phyloP scores from a whole-genome alignment of 768 basidiomycete genomes.

The Psilocybe sp. region DNA sequence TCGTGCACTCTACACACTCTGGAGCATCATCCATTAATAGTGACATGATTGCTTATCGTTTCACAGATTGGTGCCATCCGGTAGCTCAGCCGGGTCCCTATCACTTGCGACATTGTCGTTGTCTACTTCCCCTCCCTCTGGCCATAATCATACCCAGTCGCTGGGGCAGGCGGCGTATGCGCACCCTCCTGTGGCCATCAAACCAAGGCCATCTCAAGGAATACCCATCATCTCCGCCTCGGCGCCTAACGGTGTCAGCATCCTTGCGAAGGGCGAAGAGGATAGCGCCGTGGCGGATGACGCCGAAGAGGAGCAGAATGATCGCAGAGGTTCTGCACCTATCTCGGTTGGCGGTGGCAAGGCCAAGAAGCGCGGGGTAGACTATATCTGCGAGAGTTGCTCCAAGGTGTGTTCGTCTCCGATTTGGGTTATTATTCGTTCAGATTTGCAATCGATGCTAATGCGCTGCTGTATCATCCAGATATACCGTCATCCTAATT shows the following conservation, averaged over 20 bases:
- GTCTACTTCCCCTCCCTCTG: conserved; percentile 36
- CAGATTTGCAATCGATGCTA: neutral
- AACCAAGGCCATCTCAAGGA: conserved; percentile 9
- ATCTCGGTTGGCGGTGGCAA: conserved; percentile 40
- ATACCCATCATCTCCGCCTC: conserved; percentile 7
- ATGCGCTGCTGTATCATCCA: conserved; percentile 20
- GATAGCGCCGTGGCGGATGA: neutral
- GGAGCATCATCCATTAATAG: conserved; percentile 3
- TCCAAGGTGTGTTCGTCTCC: conserved; percentile 65
- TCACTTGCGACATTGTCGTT: conserved; percentile 44
- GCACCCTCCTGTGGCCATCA: conserved; percentile 9
- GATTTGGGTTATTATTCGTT: neutral
- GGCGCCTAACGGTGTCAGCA: conserved; percentile 3
- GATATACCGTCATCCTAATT: conserved; percentile 91
- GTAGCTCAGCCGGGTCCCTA: conserved; percentile 33
- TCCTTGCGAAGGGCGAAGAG: neutral
- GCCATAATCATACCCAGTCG: conserved; percentile 13
- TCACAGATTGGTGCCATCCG: conserved; percentile 29
- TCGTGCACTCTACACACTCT: neutral
- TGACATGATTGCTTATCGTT: conserved; percentile 4
- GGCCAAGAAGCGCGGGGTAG: conserved; percentile 75
- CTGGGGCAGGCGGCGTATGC: conserved; percentile 1
- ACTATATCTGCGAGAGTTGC: conserved; percentile 92
- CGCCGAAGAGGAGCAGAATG: conserved; percentile 4
- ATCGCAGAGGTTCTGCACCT: conserved; percentile 20